Evolutionary conservation across 1,284 basidiomycete species (phyloP), one percentile per base, ranked within the genome.

Genomic region (Trichosporon coremiiforme): DNA sequence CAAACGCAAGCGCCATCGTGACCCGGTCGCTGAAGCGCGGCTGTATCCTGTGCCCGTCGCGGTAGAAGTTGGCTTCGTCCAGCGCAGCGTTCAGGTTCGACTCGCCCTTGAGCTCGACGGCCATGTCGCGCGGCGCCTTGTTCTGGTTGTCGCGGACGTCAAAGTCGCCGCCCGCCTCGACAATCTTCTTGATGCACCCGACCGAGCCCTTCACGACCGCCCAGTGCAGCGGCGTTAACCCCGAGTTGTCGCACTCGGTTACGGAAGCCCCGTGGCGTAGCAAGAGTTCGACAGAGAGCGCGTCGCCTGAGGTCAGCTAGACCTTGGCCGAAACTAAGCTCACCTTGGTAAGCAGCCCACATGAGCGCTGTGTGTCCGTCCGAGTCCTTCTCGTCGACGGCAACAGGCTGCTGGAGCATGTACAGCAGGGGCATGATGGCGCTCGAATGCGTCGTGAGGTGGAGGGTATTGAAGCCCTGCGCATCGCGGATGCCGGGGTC

Each of bases 131-230:
- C 13, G 96, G 89, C 0, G 95, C 96, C 82, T 97, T 90, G 2
- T 93, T 92, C 66, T 91, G 89, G 17, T 88, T 88, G 75, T 96
- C 95, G 78, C 91, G 92, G 4, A 90, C 90, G 53, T 87, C 86
- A 12, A 98, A 84, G 80, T 95, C 92, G 0, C 90, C 91, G 0
- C 94, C 95, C 17, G 91, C 91, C 74, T 94, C 90, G 12, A 97
- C 84, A 13, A 99, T 85, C 65, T 91, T 88, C 29, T 91, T 87
- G 68, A 99, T 96, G 79, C 93, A 94, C 15, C 84, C 80, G 67
- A 91, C 86, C 78, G 95, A 97, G 7, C 96, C 97, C 72, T 95
- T 89, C 12, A 99, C 96, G n/a, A 97, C 95, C 0, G 95, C 95
- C 97, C 97, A 99, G 80, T 99, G 97, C 66, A 99, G 86, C 0